Evolutionary conservation across 225 moss, liverwort and hornwort genomes (phyloP).

Genomic region (Sphagnum tenellum): DNA sequence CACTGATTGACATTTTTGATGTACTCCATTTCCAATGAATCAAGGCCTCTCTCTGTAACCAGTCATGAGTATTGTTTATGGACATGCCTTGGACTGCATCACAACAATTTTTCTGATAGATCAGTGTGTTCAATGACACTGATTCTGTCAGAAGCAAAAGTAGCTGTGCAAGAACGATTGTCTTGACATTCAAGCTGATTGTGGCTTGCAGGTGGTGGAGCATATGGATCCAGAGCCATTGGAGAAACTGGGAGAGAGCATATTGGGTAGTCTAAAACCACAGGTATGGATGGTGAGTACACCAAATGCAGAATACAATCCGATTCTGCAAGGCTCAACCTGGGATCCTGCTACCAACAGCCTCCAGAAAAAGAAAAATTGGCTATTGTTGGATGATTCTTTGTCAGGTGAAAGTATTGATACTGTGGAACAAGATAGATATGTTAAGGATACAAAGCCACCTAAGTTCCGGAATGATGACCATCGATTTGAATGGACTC

Average conservation of each 20-base stretch:
- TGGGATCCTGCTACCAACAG: slow-evolving; percentile 85
- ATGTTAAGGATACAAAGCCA: slow-evolving; percentile 23
- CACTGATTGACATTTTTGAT: no score
- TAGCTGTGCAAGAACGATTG: no score
- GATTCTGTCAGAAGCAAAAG: no score
- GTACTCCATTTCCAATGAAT: no score
- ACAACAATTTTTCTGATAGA: no score
- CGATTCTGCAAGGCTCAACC: slow-evolving; percentile 70
- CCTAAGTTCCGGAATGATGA: slow-evolving; percentile 89
- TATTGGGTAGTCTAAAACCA: slow-evolving; percentile 71
- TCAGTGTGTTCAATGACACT: no score
- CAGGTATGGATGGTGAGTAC: slow-evolving; percentile 79
- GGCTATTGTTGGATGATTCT: neutral
- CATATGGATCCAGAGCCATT: slow-evolving; percentile 97
- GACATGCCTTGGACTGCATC: no score
- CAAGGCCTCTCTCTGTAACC: no score
- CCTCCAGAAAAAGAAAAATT: slow-evolving; percentile 11
- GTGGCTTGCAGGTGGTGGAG: slow-evolving; percentile 79
- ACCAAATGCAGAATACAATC: slow-evolving; percentile 94
- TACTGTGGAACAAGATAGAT: slow-evolving; percentile 23
- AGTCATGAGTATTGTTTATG: no score
- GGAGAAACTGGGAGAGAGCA: slow-evolving; percentile 52
- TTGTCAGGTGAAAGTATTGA: slow-evolving; percentile 10
- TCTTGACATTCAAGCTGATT: neutral
- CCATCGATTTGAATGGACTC: slow-evolving; percentile 97